Evolutionary conservation across 129 eudicot species (phyloP).

Genomic region (Flaveria bidentis): DNA sequence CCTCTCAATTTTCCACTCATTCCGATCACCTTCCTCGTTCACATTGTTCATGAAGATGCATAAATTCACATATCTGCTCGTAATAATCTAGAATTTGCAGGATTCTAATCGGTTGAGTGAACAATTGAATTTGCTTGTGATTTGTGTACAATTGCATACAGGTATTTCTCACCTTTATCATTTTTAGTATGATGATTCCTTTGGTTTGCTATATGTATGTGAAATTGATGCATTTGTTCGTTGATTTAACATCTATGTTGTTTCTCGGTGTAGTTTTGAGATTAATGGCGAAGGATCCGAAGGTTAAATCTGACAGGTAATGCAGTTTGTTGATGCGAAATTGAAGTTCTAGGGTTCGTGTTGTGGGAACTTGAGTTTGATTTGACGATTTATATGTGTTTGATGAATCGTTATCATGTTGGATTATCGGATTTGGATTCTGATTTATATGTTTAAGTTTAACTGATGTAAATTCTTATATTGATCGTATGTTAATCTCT

Average conservation of each 20-base stretch:
- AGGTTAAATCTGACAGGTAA: slow-evolving; percentile 34
- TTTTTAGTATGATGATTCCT: neutral
- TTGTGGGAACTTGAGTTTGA: neutral
- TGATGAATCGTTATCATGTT: neutral
- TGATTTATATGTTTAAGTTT: slow-evolving; percentile 1
- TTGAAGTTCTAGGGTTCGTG: slow-evolving; percentile 20
- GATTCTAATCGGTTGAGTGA: slow-evolving; percentile 21
- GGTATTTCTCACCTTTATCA: slow-evolving; percentile 23
- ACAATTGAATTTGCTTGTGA: slow-evolving; percentile 21
- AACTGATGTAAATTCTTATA: too few species aligned
- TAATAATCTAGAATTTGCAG: neutral
- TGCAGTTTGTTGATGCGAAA: slow-evolving; percentile 14
- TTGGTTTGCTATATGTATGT: neutral
- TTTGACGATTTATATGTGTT: neutral
- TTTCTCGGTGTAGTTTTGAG: slow-evolving; percentile 26
- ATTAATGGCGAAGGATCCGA: slow-evolving; percentile 38
- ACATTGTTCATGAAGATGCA: slow-evolving; percentile 6
- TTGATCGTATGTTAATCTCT: neutral
- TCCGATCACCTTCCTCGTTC: slow-evolving; percentile 36
- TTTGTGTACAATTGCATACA: slow-evolving; percentile 24
- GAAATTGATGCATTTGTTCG: slow-evolving; percentile 10
- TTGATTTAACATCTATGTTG: neutral
- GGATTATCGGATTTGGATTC: neutral
- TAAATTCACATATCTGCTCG: neutral
- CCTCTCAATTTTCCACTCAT: neutral